These are phyloP conservation scores for Lachancea nothofagi DNA, from an alignment of 805 yeast species.

Conservation along the genomic window DNA sequence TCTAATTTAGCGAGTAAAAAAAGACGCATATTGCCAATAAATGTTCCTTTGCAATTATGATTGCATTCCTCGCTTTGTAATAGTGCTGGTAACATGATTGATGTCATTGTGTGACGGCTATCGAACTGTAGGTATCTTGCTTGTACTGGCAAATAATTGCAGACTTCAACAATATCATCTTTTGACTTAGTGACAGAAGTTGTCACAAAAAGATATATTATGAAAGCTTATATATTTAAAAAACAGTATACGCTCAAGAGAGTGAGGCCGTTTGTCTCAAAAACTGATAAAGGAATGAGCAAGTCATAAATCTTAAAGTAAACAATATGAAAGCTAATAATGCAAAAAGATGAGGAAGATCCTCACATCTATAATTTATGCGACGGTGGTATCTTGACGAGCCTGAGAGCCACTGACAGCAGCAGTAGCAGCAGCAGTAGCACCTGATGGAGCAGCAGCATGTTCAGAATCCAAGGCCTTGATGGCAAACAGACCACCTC, in stretches of 20 bases:
- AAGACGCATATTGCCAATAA: background rate
- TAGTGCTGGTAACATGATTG: constrained; percentile 12
- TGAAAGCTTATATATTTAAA: too few relatives aligned
- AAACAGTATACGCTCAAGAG: too few relatives aligned
- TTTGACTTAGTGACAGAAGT: too few relatives aligned
- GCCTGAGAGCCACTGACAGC: background rate
- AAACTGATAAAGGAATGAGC: too few relatives aligned
- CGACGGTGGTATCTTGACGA: constrained; percentile 1
- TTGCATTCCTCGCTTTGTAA: background rate
- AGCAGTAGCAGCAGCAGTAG: background rate
- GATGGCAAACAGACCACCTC: constrained; percentile 22
- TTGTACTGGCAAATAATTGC: too few relatives aligned
- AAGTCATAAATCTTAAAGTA: too few relatives aligned
- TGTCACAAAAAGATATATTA: too few relatives aligned
- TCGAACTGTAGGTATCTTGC: background rate
- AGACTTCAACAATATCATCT: too few relatives aligned
- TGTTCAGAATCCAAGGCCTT: constrained; percentile 26
- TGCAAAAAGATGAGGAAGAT: background rate
- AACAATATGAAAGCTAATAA: too few relatives aligned
- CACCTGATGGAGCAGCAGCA: background rate
- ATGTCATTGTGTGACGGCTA: background rate
- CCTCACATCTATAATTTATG: background rate
- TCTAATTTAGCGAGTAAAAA: constrained; percentile 5
- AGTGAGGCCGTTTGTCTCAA: too few relatives aligned
- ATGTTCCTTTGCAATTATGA: background rate